phyloP scores from a whole-genome alignment of 352 stramenopile genomes.

The Sclerospora graminicola region DNA sequence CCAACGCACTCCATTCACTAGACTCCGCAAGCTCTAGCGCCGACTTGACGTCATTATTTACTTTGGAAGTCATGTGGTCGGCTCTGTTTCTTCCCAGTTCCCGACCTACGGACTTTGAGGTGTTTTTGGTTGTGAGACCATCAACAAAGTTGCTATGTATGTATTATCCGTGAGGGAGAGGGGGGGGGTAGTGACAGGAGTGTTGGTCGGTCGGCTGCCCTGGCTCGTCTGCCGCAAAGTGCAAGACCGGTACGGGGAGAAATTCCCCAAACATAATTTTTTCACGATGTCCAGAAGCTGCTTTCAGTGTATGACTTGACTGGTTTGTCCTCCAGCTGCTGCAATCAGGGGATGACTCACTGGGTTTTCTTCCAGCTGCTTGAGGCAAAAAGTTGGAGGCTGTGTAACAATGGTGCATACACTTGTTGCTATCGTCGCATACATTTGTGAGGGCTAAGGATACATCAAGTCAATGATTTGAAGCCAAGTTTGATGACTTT shows the following conservation, averaged over 20 bases:
- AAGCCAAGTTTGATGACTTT: not conserved
- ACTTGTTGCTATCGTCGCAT: too few species aligned
- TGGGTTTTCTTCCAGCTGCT: conserved; percentile 9
- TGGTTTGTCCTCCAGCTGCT: not conserved
- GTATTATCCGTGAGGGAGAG: conserved; percentile 11
- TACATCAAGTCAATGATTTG: conserved; percentile 22
- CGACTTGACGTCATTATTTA: conserved; percentile 19
- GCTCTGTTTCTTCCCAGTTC: not conserved
- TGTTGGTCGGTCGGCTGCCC: conserved; percentile 14
- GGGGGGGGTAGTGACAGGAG: conserved; percentile 1
- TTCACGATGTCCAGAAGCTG: too few species aligned
- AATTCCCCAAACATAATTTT: too few species aligned
- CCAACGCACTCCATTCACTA: conserved; percentile 54
- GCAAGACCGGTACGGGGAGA: conserved; percentile 9
- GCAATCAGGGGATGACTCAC: too few species aligned
- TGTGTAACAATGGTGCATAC: not conserved
- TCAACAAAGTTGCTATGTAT: conserved; percentile 7
- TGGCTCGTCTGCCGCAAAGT: conserved; percentile 7
- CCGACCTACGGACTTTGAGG: conserved; percentile 1
- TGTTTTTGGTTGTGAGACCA: conserved; percentile 24
- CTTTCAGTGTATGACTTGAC: not conserved
- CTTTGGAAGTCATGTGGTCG: conserved; percentile 18
- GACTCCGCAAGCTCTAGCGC: conserved; percentile 68
- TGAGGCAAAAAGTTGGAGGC: conserved; percentile 5
- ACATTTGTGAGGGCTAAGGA: conserved; percentile 5